These are phyloP conservation scores for Chrysophaeum taylorii DNA, from an alignment of 352 stramenopile species.

Conservation along the genomic window DNA sequence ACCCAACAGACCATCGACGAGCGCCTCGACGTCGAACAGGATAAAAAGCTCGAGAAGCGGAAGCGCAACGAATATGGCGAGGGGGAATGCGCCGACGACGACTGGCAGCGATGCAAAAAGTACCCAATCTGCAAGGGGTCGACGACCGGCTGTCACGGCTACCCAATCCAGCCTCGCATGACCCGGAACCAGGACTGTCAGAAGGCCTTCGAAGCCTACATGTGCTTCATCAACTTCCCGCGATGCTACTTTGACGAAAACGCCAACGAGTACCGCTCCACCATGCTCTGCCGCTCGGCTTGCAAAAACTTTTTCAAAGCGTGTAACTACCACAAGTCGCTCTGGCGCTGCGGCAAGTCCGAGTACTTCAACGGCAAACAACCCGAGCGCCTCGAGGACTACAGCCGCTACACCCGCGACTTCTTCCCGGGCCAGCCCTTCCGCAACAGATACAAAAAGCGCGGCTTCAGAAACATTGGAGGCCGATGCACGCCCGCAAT, in stretches of 20 bases:
- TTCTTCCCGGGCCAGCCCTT: constrained; percentile 17
- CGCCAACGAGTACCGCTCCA: constrained; percentile 54
- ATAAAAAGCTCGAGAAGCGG: constrained; percentile 7
- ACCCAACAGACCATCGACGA: constrained; percentile 17
- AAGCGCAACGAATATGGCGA: background rate
- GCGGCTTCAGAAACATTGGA: background rate
- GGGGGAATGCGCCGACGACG: background rate
- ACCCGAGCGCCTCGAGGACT: background rate
- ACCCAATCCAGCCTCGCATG: constrained; percentile 43
- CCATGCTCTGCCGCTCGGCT: constrained; percentile 70
- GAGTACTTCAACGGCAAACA: background rate
- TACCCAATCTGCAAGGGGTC: background rate
- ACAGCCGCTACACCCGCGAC: constrained; percentile 11
- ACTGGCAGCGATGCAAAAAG: background rate
- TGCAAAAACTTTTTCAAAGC: constrained; percentile 64
- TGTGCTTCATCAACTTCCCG: constrained; percentile 78
- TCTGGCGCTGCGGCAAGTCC: background rate
- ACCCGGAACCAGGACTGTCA: constrained; percentile 65
- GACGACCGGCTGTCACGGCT: constrained; percentile 16
- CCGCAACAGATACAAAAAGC: constrained; percentile 5
- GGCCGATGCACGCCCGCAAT: constrained; percentile 7
- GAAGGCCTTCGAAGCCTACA: constrained; percentile 71
- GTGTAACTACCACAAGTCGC: constrained; percentile 13
- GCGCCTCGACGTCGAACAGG: constrained; percentile 20
- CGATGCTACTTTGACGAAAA: constrained; percentile 38